Evolutionary conservation across 208 protist species (phyloP).

Genomic region (Angomonas ambiguus): DNA sequence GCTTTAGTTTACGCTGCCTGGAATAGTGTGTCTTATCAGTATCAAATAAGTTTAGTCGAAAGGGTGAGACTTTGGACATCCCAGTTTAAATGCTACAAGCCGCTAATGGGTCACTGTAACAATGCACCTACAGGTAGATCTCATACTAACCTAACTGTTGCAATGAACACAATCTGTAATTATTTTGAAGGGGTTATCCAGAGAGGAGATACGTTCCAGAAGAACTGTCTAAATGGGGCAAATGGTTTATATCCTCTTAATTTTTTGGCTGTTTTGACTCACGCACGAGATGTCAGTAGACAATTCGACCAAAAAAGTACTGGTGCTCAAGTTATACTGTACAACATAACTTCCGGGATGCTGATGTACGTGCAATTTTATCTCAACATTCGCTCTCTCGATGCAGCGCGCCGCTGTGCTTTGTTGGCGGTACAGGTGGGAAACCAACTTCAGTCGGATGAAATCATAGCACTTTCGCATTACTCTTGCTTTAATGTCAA

Average conservation of each 20-base stretch:
- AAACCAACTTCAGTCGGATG: slow-evolving; percentile 66
- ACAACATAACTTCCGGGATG: slow-evolving; percentile 73
- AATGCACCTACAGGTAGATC: too few relatives aligned
- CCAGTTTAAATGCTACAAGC: too few relatives aligned
- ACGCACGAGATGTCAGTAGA: too few relatives aligned
- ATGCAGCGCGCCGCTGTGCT: slow-evolving; percentile 53
- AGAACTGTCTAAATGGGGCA: too few relatives aligned
- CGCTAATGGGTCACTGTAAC: too few relatives aligned
- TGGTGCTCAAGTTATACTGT: slow-evolving; percentile 51
- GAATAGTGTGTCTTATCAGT: background rate
- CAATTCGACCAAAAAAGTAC: background rate
- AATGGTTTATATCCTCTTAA: too few relatives aligned
- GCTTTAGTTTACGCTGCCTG: background rate
- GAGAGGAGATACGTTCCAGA: too few relatives aligned
- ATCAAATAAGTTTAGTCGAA: background rate
- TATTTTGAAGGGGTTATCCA: too few relatives aligned
- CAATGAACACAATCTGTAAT: too few relatives aligned
- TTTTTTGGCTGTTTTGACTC: background rate
- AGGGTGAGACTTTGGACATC: too few relatives aligned
- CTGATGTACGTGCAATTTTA: slow-evolving; percentile 77
- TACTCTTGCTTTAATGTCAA: slow-evolving; percentile 65
- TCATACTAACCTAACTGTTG: too few relatives aligned
- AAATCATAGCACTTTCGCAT: slow-evolving; percentile 62
- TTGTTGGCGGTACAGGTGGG: slow-evolving; percentile 64
- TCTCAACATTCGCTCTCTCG: slow-evolving; percentile 48